Evolutionary conservation across 2,329 filamentous ascomycete genomes (phyloP).

Genomic region (Tricladium varicosporioides): DNA sequence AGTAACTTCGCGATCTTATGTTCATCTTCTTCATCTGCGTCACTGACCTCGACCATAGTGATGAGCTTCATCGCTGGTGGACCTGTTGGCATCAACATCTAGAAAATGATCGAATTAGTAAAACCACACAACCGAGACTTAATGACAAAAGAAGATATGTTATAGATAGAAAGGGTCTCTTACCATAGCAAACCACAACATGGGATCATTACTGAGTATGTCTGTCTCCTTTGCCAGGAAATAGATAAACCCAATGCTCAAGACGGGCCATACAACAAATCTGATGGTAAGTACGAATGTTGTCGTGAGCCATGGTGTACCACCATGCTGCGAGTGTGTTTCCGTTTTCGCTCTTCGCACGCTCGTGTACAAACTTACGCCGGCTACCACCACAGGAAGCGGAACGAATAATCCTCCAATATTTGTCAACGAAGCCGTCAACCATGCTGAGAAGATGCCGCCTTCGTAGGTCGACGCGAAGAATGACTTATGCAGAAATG

Average conservation of each 20-base stretch:
- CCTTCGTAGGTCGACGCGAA: constrained; percentile 57
- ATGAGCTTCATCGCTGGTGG: constrained; percentile 48
- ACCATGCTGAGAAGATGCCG: constrained; percentile 65
- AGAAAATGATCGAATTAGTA: neutral
- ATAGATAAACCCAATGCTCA: constrained; percentile 55
- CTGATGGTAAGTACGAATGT: constrained; percentile 51
- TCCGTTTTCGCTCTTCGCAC: constrained; percentile 45
- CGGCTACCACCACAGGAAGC: constrained; percentile 63
- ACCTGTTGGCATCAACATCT: constrained; percentile 47
- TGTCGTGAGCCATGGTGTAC: constrained; percentile 49
- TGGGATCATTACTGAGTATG: constrained; percentile 54
- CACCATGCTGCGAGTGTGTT: constrained; percentile 28
- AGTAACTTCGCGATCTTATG: constrained; percentile 44
- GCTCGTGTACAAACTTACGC: constrained; percentile 60
- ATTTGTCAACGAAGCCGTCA: constrained; percentile 60
- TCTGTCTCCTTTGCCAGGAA: constrained; percentile 50
- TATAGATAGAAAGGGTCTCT: neutral
- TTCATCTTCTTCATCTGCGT: constrained; percentile 40
- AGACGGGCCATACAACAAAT: constrained; percentile 59
- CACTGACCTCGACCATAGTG: constrained; percentile 44
- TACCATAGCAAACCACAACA: constrained; percentile 58
- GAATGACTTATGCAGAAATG: constrained; percentile 58
- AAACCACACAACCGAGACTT: neutral
- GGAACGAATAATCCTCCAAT: constrained; percentile 63
- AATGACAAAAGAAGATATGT: neutral